These are phyloP conservation scores for Glomus cerebriforme DNA, from an alignment of 192 early-diverging fungal genomes.

Conservation along the genomic window DNA sequence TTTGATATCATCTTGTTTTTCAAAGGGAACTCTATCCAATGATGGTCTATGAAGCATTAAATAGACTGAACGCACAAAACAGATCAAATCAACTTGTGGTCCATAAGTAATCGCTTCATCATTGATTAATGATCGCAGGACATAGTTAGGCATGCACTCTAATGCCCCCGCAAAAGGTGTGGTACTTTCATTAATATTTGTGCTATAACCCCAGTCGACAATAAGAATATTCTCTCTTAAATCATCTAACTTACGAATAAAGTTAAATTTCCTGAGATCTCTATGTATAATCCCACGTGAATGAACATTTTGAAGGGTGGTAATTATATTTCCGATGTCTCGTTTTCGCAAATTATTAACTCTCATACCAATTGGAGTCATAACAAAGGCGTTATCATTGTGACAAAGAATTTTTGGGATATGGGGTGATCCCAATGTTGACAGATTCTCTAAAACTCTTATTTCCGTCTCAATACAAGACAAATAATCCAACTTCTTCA, in stretches of 20 bases:
- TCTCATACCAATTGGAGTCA: background rate
- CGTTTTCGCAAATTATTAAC: constrained; percentile 16
- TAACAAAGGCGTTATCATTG: background rate
- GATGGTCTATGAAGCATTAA: constrained; percentile 1
- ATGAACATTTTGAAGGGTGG: background rate
- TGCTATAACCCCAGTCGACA: constrained; percentile 27
- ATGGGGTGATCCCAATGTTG: background rate
- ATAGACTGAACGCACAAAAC: constrained; percentile 18
- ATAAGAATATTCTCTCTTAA: background rate
- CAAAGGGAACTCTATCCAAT: background rate
- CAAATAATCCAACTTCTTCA: background rate
- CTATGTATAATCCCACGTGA: constrained; percentile 5
- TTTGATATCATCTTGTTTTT: background rate
- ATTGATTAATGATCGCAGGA: background rate
- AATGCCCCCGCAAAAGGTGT: constrained; percentile 10
- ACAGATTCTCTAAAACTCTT: background rate
- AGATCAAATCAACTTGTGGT: background rate
- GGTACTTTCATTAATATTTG: background rate
- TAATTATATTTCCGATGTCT: constrained; percentile 21
- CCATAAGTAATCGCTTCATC: background rate
- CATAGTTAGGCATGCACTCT: constrained; percentile 2
- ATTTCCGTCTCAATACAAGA: constrained; percentile 21
- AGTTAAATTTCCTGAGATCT: constrained; percentile 11
- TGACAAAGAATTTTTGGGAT: background rate
- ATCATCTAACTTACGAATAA: constrained; percentile 7